A percentile compares a stretch with the other conserved stretches of the same genome.
These are phyloP conservation scores for Zalaria obscura DNA, from an alignment of 2,329 filamentous ascomycete species.

Conservation along the genomic window DNA sequence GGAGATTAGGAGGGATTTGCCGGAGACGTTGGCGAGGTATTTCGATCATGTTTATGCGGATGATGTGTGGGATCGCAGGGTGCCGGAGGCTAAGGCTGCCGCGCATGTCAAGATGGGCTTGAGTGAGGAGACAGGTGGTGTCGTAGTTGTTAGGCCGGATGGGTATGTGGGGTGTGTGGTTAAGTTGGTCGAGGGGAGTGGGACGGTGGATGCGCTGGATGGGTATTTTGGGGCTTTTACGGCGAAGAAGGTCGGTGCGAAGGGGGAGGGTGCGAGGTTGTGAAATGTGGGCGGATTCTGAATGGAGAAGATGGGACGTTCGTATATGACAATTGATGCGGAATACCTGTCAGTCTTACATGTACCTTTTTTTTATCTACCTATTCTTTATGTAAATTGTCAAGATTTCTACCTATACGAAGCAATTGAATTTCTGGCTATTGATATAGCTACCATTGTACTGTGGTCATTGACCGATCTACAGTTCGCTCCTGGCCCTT, in stretches of 20 bases:
- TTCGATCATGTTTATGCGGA: slow-evolving; percentile 76
- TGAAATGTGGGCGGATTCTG: too few species aligned
- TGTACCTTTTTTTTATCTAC: too few species aligned
- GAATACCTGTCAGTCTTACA: too few species aligned
- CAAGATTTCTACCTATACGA: too few species aligned
- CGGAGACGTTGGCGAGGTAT: slow-evolving; percentile 58
- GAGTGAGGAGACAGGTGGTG: slow-evolving; percentile 55
- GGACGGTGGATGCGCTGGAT: slow-evolving; percentile 72
- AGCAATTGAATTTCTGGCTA: too few species aligned
- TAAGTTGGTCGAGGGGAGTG: slow-evolving; percentile 57
- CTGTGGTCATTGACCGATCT: too few species aligned
- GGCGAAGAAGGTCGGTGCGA: slow-evolving; percentile 38
- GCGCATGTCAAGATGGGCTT: slow-evolving; percentile 83
- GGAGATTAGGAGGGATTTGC: slow-evolving; percentile 58
- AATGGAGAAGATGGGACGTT: too few species aligned
- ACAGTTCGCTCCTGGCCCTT: too few species aligned
- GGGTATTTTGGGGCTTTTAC: slow-evolving; percentile 66
- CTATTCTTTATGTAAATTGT: too few species aligned
- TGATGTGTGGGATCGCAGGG: slow-evolving; percentile 58
- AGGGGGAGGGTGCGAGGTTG: slow-evolving; percentile 5
- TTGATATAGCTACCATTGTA: too few species aligned
- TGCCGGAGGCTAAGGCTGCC: slow-evolving; percentile 54
- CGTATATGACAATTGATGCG: too few species aligned
- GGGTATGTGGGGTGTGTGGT: slow-evolving; percentile 73
- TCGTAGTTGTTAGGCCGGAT: slow-evolving; percentile 75